These are phyloP conservation scores for Nannochloropsis gaditana DNA, from an alignment of 108 stramenopile species.

Conservation along the genomic window DNA sequence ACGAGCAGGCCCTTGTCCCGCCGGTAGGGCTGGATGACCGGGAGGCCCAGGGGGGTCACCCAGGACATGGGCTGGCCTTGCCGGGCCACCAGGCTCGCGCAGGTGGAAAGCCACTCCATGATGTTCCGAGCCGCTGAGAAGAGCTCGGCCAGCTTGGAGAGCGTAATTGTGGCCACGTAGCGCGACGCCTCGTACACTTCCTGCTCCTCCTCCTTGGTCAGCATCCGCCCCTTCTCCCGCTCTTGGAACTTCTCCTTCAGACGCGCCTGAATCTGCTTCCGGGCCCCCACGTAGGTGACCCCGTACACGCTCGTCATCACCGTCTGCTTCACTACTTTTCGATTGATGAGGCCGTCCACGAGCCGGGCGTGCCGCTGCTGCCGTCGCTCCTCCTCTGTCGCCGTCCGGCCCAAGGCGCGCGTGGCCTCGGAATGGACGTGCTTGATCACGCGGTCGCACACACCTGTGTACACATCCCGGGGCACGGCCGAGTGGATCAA, in stretches of 20 bases:
- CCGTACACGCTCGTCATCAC: constrained; percentile 99
- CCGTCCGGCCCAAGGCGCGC: not conserved
- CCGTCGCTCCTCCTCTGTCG: not conserved
- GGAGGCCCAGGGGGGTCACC: constrained; percentile 94
- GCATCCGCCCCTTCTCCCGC: constrained; percentile 24
- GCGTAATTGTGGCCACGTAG: constrained; percentile 81
- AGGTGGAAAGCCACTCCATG: constrained; percentile 86
- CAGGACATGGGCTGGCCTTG: constrained; percentile 91
- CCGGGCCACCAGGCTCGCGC: constrained; percentile 72
- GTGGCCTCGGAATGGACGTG: not conserved
- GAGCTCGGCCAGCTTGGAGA: constrained; percentile 87
- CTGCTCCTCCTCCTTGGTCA: constrained; percentile 51
- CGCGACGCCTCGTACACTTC: constrained; percentile 72
- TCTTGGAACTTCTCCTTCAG: constrained; percentile 46
- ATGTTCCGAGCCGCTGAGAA: constrained; percentile 84
- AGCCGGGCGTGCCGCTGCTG: constrained; percentile 66
- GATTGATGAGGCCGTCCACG: constrained; percentile 77
- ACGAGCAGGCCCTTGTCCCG: constrained; percentile 62
- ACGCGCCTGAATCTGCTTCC: constrained; percentile 77
- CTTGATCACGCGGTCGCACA: constrained; percentile 53
- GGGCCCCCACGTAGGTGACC: constrained; percentile 95
- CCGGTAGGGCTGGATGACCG: constrained; percentile 96
- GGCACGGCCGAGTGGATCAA: constrained; percentile 77
- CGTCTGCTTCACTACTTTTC: constrained; percentile 98
- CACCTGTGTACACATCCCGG: constrained; percentile 93